A percentile compares a stretch with the other conserved stretches of the same genome.
phyloP scores from a whole-genome alignment of 2,329 filamentous ascomycete genomes.

The Diaporthe sp. region DNA sequence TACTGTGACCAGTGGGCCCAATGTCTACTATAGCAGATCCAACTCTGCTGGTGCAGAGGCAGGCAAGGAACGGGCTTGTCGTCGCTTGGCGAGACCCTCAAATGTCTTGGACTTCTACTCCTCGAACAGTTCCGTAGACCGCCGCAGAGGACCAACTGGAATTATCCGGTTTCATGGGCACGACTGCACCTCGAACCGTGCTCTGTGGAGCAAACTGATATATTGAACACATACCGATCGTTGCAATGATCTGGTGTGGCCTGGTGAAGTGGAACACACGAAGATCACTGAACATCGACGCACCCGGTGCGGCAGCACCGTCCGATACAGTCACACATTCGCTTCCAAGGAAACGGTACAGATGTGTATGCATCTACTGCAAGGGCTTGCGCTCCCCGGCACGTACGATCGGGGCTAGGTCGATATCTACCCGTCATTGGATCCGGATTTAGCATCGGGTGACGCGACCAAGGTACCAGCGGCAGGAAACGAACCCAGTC shows the following conservation, averaged over 20 bases:
- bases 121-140: neutral
- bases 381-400: neutral
- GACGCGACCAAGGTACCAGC: neutral
- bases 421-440: constrained; percentile 20
- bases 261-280: neutral
- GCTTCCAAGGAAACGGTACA: constrained; percentile 2
- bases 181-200: neutral
- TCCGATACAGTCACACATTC: neutral
- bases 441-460: constrained; percentile 8
- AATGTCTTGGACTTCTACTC: neutral
- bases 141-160: too few species aligned
- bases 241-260: neutral
- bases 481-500: neutral
- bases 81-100: constrained; percentile 8
- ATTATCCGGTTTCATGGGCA: neutral
- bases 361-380: neutral
- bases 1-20: neutral
- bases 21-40: neutral
- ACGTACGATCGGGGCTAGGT: neutral
- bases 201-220: neutral
- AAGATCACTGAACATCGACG: neutral
- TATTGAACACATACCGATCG: neutral
- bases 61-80: neutral
- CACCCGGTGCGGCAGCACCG: neutral
- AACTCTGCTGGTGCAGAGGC: neutral